Conservation (phyloP, 495 filamentous ascomycete genomes). For the Penicillium ochrochloron region DNA sequence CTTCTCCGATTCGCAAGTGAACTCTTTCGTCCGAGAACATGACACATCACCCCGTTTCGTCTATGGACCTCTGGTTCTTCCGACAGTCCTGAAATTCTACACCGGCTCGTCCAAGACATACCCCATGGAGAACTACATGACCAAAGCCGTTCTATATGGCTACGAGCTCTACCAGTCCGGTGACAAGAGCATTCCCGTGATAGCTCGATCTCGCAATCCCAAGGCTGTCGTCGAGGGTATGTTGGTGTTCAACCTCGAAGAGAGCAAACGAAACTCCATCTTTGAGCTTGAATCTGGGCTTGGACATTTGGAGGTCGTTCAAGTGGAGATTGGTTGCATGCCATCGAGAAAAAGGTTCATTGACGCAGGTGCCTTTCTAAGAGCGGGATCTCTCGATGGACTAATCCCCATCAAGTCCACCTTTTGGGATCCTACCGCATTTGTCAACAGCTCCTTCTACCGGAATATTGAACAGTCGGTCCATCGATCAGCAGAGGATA, state of each 20-base stretch:
- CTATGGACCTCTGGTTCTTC: constrained; percentile 35
- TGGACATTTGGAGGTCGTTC: not conserved
- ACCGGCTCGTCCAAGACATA: constrained; percentile 22
- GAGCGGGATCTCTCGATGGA: not conserved
- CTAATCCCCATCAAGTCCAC: not conserved
- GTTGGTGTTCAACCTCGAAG: not conserved
- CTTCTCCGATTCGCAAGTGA: constrained; percentile 18
- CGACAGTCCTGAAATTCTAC: constrained; percentile 34
- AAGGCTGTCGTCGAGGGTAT: not conserved
- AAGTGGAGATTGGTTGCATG: not conserved
- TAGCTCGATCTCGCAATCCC: not conserved
- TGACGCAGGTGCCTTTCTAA: not conserved
- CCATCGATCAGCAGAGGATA: not conserved
- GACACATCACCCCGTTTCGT: not conserved
- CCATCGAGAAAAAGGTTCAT: not conserved
- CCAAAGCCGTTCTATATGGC: constrained; percentile 27
- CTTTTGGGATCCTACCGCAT: not conserved
- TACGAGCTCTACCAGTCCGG: constrained; percentile 14
- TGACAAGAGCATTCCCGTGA: not conserved
- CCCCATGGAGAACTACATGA: constrained; percentile 29
- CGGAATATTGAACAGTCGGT: not conserved
- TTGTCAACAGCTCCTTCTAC: not conserved
- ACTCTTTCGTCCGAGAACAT: not conserved
- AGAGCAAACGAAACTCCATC: not conserved
- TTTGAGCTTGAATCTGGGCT: not conserved